A percentile compares a stretch with the other conserved stretches of the same genome.
These are phyloP conservation scores for Medicago arabica DNA, from an alignment of 306 rosid genomes.

Conservation along the genomic window DNA sequence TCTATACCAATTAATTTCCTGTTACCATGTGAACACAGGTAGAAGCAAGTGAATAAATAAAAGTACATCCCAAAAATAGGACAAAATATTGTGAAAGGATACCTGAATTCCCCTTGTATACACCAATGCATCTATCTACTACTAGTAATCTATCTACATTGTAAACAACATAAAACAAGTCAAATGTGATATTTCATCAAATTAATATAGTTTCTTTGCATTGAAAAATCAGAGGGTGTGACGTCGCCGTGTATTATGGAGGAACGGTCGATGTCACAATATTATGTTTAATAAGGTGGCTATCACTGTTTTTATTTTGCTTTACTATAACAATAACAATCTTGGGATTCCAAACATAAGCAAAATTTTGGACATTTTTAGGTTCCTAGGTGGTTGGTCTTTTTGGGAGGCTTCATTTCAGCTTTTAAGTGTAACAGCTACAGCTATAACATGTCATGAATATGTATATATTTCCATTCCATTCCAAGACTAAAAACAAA, in stretches of 20 bases:
- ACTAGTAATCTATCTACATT: neutral
- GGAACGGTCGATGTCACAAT: constrained; percentile 60
- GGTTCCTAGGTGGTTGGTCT: constrained; percentile 37
- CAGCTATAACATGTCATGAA: neutral
- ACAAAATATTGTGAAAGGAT: constrained; percentile 25
- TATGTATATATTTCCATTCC: constrained; percentile 19
- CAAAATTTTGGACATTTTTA: constrained; percentile 6
- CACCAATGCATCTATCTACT: constrained; percentile 35
- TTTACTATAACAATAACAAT: constrained; percentile 34
- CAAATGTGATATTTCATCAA: constrained; percentile 56
- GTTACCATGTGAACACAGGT: constrained; percentile 22
- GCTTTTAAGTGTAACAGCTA: neutral
- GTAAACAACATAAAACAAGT: constrained; percentile 41
- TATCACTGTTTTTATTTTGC: constrained; percentile 45
- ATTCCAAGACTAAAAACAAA: constrained; percentile 54
- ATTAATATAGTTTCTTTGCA: neutral
- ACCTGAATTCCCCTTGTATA: constrained; percentile 51
- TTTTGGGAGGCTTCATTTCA: no score
- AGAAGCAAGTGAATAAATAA: constrained; percentile 12
- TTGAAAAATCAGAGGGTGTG: constrained; percentile 43
- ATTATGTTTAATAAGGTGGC: constrained; percentile 42
- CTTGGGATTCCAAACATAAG: constrained; percentile 40
- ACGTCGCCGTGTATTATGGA: constrained; percentile 58
- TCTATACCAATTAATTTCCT: neutral
- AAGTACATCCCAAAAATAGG: constrained; percentile 37